phyloP scores from a whole-genome alignment of 2,329 filamentous ascomycete genomes.

The Chaetomium olivaceum region DNA sequence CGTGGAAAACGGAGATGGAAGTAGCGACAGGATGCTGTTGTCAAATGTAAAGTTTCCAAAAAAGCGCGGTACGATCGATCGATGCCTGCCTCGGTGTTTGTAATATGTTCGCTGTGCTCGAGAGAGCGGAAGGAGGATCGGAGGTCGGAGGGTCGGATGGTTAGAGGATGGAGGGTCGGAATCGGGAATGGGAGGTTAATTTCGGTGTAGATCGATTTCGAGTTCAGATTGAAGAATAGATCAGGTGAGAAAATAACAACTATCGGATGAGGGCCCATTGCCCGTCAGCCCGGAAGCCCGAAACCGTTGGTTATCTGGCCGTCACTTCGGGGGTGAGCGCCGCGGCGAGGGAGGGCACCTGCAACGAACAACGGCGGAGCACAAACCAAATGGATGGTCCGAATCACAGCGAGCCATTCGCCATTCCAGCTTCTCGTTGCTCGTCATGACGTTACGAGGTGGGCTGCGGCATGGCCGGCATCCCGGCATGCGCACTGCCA shows the following conservation, averaged over 20 bases:
- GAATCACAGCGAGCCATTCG: neutral
- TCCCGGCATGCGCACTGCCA: neutral
- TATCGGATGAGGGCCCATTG: slow-evolving; percentile 13
- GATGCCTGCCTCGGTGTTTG: neutral
- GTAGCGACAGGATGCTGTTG: neutral
- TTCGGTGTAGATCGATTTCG: too few relatives aligned
- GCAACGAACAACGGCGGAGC: neutral
- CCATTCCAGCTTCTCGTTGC: slow-evolving; percentile 9
- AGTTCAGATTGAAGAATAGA: neutral
- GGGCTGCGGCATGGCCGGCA: neutral
- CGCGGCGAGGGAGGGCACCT: neutral
- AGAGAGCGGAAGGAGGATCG: neutral
- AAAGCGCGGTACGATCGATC: neutral
- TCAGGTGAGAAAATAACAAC: neutral
- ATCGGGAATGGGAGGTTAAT: too few relatives aligned
- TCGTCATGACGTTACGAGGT: slow-evolving; percentile 21
- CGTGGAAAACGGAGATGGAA: neutral
- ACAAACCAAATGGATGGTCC: too few relatives aligned
- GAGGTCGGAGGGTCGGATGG: too few relatives aligned
- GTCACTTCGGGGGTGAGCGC: neutral
- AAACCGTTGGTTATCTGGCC: neutral
- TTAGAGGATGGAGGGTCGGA: too few relatives aligned
- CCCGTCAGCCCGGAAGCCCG: neutral
- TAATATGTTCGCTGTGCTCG: too few relatives aligned
- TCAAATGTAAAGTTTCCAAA: neutral